Base-by-base conservation (phyloP, 257 asterid species). In the Agastache rugosa region DNA sequence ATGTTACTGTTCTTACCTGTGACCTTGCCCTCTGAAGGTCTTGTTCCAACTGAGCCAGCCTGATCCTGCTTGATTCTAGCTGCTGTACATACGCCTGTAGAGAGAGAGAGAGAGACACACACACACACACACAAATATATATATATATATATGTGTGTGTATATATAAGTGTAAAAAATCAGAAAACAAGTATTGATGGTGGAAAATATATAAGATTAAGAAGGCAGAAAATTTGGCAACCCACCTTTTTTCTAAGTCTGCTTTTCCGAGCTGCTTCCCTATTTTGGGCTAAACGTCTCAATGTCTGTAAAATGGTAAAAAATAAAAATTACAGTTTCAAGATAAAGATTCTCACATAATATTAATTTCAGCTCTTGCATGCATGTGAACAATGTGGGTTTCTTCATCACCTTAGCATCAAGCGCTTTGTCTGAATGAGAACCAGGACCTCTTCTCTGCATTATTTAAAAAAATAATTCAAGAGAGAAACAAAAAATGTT, bases 251-350 rank as follows among this genome's bases (percentile, higher is more conserved):
- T 58, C 97, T 86, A 44, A 92, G 91, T 83, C 99, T 92, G 89
- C 99, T 94, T 78, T 92, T 94, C 80, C 84, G 89, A 75, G 99
- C 99, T 35, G 99, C 99, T 86, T 92, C 99, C 82, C 99, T 85
- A 82, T 94, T 94, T 77, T 94, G 99, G 54, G 99, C 99, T 80
- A 94, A 84, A 75, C 99, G 95, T 80, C 97, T 90, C 86, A 94
- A 42, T 44, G 97, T 90, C 99, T 94, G 89, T 15, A 77, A 48
- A 67, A 72, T 12, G 39, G 7, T 4, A 64, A 37, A 35, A 65
- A 55, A 20, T 15, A 22, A 27, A 63, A 65, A 6, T 37, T 61
- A 39, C 44, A 35, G 73, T 4, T 14, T 39, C 73, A 71, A 58
- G 60, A 66, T 76, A 50, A 54, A 27, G 19, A 58, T 35, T 19